Evolutionary conservation across 768 basidiomycete species (phyloP), one percentile per base, ranked within the genome.

Genomic region (Tephrocybe sp.): DNA sequence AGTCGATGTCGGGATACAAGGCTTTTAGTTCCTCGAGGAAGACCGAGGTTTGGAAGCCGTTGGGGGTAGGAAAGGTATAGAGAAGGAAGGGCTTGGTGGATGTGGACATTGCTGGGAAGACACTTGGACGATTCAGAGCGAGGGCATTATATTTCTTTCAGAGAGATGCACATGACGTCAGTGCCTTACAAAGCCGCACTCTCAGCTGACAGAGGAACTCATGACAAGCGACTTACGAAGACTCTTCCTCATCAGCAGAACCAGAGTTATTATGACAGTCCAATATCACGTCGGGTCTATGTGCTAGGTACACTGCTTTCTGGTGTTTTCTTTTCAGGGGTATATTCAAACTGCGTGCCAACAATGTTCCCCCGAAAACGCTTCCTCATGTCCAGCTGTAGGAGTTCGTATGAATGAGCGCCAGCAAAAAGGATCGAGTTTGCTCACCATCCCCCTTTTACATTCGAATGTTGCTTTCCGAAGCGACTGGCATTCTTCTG

Each of bases 401-500:
- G 38, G 13, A 3, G n/a, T 18, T 41, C 21, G 22, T 42, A 24
- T n/a, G 31, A 12, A 12, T 25, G 8, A 16, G 34, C 16, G 18
- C 4, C 10, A 21, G 12, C 18, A 18, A 29, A 30, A 15, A 23
- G 42, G 16, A 1, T 8, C 39, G 34, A 11, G 27, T 5, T 13
- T 25, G 34, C 82, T 50, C 50, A 91, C 91, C 88, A 91, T 88
- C 36, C 86, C 89, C 50, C 91, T 77, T 67, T 95, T 95, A 71
- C 93, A 95, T 56, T 94, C 90, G 57, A 88, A 93, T 1, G 88
- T 84, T 10, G 90, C 89, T 65, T 82, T 83, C 44, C 93, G 77
- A 47, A 95, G 69, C 22, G 82, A 77, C 62, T 82, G 80, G 64
- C 93, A 95, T 58, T 86, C 77, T 57, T 88, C 83, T 2, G 93